A percentile compares a stretch with the other conserved stretches of the same genome.
phyloP scores from a whole-genome alignment of 2,329 filamentous ascomycete genomes.

The Colletotrichum magnum region DNA sequence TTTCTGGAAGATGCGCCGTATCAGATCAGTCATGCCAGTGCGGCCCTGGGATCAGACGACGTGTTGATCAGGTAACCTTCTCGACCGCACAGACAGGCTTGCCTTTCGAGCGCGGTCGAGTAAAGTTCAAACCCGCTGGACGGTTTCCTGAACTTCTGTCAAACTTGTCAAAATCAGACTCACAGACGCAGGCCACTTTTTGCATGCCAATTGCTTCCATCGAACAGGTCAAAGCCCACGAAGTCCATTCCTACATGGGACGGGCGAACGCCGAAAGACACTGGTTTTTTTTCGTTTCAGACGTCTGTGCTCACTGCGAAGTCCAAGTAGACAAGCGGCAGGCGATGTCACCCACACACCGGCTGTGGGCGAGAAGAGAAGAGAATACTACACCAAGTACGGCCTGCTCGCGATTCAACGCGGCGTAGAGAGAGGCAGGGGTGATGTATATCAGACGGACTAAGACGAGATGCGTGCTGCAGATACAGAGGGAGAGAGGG shows the following conservation, averaged over 20 bases:
- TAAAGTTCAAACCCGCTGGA: not conserved
- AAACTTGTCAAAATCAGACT: conserved; percentile 25
- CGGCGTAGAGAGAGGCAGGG: not conserved
- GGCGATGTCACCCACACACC: conserved; percentile 27
- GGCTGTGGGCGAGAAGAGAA: conserved; percentile 12
- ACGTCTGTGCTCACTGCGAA: conserved; percentile 13
- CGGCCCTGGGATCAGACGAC: conserved; percentile 34
- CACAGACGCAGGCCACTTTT: conserved; percentile 11
- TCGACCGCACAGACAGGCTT: conserved; percentile 24
- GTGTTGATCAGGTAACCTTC: conserved; percentile 31
- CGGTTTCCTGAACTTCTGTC: conserved; percentile 11
- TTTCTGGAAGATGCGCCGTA: conserved; percentile 20
- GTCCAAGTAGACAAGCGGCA: conserved; percentile 6
- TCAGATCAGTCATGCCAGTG: conserved; percentile 19
- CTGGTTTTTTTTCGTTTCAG: conserved; percentile 2
- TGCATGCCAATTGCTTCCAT: conserved; percentile 9
- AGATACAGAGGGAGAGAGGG: not conserved
- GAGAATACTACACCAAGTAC: not conserved
- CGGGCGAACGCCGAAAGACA: conserved; percentile 13
- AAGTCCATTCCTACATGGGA: conserved; percentile 26
- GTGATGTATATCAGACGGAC: not conserved
- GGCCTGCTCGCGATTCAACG: conserved; percentile 2
- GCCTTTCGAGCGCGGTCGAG: not conserved
- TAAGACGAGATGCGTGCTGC: not conserved
- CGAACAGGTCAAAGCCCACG: conserved; percentile 15